A percentile compares a stretch with the other conserved stretches of the same genome.
phyloP scores from a whole-genome alignment of 2,329 filamentous ascomycete genomes.

The Penicillium sp. region DNA sequence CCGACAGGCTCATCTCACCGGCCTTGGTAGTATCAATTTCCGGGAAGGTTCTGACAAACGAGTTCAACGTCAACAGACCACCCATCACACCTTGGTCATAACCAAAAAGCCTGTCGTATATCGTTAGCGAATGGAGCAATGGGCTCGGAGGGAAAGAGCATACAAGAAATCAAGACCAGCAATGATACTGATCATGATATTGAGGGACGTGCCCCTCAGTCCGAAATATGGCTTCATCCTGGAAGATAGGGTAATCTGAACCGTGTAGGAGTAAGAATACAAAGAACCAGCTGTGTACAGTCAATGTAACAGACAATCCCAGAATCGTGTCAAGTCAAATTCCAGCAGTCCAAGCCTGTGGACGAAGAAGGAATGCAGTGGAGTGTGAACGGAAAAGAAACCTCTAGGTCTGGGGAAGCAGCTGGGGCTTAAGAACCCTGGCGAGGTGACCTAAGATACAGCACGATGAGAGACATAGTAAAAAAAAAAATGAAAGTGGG shows the following conservation, averaged over 20 bases:
- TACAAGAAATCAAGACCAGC: conserved; percentile 70
- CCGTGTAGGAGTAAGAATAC: neutral
- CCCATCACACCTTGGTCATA: conserved; percentile 76
- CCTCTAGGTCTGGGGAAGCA: conserved; percentile 7
- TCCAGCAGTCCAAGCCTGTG: conserved; percentile 11
- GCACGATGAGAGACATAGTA: neutral
- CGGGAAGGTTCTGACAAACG: conserved; percentile 58
- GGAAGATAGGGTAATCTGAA: conserved; percentile 4
- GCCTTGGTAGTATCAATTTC: conserved; percentile 48
- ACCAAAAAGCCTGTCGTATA: conserved; percentile 48
- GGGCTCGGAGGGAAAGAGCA: conserved; percentile 1
- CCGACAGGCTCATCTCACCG: conserved; percentile 23
- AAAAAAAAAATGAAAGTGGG: neutral
- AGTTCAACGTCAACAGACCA: conserved; percentile 66
- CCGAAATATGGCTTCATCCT: conserved; percentile 56
- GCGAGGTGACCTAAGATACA: neutral
- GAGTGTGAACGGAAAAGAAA: conserved; percentile 1
- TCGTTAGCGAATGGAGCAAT: neutral
- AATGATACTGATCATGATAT: conserved; percentile 67
- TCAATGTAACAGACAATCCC: conserved; percentile 1
- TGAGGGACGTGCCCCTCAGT: conserved; percentile 63
- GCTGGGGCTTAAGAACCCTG: conserved; percentile 14
- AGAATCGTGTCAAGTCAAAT: neutral
- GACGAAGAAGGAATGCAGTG: conserved; percentile 1
- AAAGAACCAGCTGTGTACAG: conserved; percentile 2